Base-by-base conservation (phyloP, 1,284 basidiomycete species). In the Exobasidium rhododendri region DNA sequence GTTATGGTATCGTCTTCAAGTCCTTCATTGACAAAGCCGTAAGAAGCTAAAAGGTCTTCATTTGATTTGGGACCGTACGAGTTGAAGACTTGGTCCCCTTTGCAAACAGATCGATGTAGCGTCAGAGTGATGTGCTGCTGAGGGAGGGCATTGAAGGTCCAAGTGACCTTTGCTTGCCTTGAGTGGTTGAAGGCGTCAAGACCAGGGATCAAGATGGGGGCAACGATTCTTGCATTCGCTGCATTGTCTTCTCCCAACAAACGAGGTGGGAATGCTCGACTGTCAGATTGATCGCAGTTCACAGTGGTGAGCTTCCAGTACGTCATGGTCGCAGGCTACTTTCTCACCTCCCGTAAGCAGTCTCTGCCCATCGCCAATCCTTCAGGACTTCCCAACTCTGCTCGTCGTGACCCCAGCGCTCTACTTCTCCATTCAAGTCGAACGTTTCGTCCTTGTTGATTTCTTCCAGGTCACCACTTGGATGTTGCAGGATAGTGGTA, bases 61-160 rank as follows among this genome's bases (percentile, higher is more conserved):
- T 76, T 78, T 32, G 66, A 69, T 53, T 79, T 79, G 10, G 74
- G 71, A 2, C 77, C 77, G 56, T 79, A 79, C 29, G 75, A 78
- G 61, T 79, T 79, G 44, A 66, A 75, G 13, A 77, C 70, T 55
- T 79, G 75, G 3, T 30, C 1, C 10, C 47, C 7, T 13, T 45
- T 13, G 0, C 3, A 2, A 29, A 14, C 3, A 7, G 32, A 40
- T 20, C 64, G 43, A 43, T 56, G 57, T 4, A 64, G 28, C 6
- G 62, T 50, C 31, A 66, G 46, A 2, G 45, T 46, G 13, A 50
- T 50, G 2, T 50, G 20, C 20, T 50, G 14, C 13, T 50, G 2
- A 24, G 47, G 3, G 10, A 26, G 13, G 2, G 28, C 46, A 10
- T 59, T 29, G 26, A 35, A 59, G 1, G 63, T 50, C 75, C 75